A percentile compares a stretch with the other conserved stretches of the same genome.
Conservation (phyloP, 2,329 filamentous ascomycete species). For the Tolypocladium ophioglossoides region DNA sequence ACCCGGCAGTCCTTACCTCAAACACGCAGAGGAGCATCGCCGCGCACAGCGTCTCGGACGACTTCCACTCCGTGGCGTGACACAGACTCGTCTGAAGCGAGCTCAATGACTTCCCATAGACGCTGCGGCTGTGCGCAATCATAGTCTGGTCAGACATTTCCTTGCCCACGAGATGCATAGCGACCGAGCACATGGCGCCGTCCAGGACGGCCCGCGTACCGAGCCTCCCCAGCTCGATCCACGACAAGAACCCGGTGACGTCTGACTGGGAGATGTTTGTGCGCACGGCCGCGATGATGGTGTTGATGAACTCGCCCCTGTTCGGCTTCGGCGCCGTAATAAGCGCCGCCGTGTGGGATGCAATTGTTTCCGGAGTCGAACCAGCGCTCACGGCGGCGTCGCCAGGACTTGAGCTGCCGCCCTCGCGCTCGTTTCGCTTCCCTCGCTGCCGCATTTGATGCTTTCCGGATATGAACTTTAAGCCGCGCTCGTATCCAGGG, state of each 20-base stretch:
- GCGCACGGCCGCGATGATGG: constrained; percentile 16
- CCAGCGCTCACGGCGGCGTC: background rate
- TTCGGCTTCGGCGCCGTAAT: constrained; percentile 8
- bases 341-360: background rate
- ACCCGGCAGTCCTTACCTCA: constrained; percentile 15
- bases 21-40: constrained; percentile 28
- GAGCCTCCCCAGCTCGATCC: constrained; percentile 16
- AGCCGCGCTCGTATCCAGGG: constrained; percentile 25
- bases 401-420: constrained; percentile 5
- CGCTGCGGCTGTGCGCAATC: constrained; percentile 21
- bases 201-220: constrained; percentile 25
- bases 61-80: constrained; percentile 26
- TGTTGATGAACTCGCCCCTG: constrained; percentile 19
- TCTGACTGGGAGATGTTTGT: constrained; percentile 9
- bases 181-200: constrained; percentile 25
- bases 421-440: constrained; percentile 4
- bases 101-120: constrained; percentile 26
- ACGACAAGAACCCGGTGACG: constrained; percentile 13
- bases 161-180: constrained; percentile 27
- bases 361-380: background rate
- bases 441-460: constrained; percentile 23
- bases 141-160: constrained; percentile 16
- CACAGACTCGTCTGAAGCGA: constrained; percentile 24
- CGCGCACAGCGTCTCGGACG: constrained; percentile 29
- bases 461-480: constrained; percentile 30